A percentile compares a stretch with the other conserved stretches of the same genome.
Conservation (phyloP, 1,139 yeast species). For the Candida sp. region DNA sequence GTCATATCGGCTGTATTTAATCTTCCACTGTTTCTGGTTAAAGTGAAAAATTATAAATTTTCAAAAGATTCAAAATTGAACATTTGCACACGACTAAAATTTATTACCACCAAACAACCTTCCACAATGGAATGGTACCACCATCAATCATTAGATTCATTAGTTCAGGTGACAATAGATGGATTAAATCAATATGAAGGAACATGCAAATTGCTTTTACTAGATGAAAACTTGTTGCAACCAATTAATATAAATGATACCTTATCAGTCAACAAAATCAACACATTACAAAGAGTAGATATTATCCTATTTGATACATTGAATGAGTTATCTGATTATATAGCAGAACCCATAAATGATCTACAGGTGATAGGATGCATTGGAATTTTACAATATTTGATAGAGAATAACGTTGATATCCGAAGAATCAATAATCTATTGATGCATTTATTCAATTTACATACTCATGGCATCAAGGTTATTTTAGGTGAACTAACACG, state of each 20-base stretch:
- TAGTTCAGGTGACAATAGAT: background rate
- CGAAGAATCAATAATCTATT: background rate
- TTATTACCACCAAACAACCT: background rate
- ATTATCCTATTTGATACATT: background rate
- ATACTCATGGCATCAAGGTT: background rate
- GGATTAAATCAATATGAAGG: background rate
- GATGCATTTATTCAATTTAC: background rate
- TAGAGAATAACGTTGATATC: background rate
- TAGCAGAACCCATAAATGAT: background rate
- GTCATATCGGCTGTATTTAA: too few species aligned
- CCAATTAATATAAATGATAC: background rate
- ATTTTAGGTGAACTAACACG: background rate
- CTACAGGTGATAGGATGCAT: background rate
- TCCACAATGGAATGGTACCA: background rate
- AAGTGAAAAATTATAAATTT: conserved; percentile 1
- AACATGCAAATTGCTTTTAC: background rate
- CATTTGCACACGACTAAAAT: conserved; percentile 1
- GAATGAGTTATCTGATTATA: background rate
- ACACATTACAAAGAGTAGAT: background rate
- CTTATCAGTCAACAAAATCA: conserved; percentile 1
- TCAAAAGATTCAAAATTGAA: background rate
- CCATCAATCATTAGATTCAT: background rate
- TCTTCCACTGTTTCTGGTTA: background rate
- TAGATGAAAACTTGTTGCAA: background rate
- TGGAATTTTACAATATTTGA: background rate